phyloP scores from a whole-genome alignment of 1,284 basidiomycete species.

The Austroboletus novae-zelandiae region DNA sequence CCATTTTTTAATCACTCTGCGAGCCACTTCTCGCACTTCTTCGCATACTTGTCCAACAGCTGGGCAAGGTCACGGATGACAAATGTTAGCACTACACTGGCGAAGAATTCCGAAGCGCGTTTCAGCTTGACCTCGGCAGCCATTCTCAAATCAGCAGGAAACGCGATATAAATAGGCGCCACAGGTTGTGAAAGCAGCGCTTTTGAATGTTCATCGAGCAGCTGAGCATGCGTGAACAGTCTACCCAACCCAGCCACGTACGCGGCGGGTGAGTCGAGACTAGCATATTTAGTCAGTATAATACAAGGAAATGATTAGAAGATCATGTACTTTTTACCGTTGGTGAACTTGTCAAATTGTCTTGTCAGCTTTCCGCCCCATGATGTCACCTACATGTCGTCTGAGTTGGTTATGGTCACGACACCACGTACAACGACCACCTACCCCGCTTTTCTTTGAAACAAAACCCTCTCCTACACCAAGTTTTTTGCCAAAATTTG shows the following conservation, averaged over 20 bases:
- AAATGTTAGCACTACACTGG: constrained; percentile 86
- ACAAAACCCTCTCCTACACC: constrained; percentile 83
- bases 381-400: constrained; percentile 44
- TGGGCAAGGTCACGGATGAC: constrained; percentile 83
- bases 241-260: constrained; percentile 81
- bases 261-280: constrained; percentile 82
- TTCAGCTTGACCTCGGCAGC: constrained; percentile 75
- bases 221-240: constrained; percentile 74
- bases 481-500: constrained; percentile 85
- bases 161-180: constrained; percentile 68
- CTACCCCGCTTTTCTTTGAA: constrained; percentile 72
- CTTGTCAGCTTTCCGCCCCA: constrained; percentile 84
- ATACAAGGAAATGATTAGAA: constrained; percentile 7
- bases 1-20: constrained; percentile 52
- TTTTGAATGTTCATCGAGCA: constrained; percentile 85
- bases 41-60: constrained; percentile 89
- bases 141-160: constrained; percentile 61
- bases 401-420: constrained; percentile 10
- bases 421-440: constrained; percentile 26
- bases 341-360: constrained; percentile 88
- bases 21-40: constrained; percentile 87
- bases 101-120: constrained; percentile 87
- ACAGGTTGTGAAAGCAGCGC: constrained; percentile 64
- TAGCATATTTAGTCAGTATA: constrained; percentile 33
- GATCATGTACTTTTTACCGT: constrained; percentile 77